Base-by-base conservation (phyloP, 768 basidiomycete species). In the Obba rivulosa region DNA sequence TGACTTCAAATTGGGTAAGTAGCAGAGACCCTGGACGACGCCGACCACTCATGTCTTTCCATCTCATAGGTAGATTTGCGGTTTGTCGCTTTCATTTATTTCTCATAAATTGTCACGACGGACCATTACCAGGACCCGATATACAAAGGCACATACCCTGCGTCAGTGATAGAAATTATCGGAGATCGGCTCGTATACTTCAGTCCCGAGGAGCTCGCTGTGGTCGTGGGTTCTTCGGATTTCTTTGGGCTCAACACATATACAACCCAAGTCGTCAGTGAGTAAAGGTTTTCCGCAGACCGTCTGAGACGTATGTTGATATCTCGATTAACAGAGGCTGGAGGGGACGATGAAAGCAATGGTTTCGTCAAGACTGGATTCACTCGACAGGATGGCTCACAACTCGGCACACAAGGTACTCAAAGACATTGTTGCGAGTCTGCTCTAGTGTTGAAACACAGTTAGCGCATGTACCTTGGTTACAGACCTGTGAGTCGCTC, bases 161-260 rank as follows among this genome's bases (percentile, higher is more conserved):
- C 65, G 0, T 74, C 75, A 56, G 76, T 85, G 69, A 68, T 75
- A 20, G 69, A 74, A 46, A 74, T 82, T 20, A 71, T 80, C 43
- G 76, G 76, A 13, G 71, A 77, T 47, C 76, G 80, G n/a, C 74
- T 84, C 39, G 78, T 79, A 0, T 70, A 72, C 37, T 81, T 79
- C 57, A 79, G 80, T 1, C 57, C 69, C 7, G 80, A 79, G 25
- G 81, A 86, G 54, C 58, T 75, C 51, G 67, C 66, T 0, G 57
- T 85, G 28, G 79, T 85, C 34, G 76, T 78, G 45, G 79, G 77
- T 39, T 84, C 80, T 2, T 81, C 81, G 2, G 83, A 83, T 60
- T 85, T 84, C 63, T 84, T 83, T 58, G 83, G 82, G 25, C 78
- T 84, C 76, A 85, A 84, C 62, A 82, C 83, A 0, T 85, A 85